Evolutionary conservation across 2,329 filamentous ascomycete genomes (phyloP), one percentile per base, ranked within the genome.

Genomic region (Leptodontidium sp.): DNA sequence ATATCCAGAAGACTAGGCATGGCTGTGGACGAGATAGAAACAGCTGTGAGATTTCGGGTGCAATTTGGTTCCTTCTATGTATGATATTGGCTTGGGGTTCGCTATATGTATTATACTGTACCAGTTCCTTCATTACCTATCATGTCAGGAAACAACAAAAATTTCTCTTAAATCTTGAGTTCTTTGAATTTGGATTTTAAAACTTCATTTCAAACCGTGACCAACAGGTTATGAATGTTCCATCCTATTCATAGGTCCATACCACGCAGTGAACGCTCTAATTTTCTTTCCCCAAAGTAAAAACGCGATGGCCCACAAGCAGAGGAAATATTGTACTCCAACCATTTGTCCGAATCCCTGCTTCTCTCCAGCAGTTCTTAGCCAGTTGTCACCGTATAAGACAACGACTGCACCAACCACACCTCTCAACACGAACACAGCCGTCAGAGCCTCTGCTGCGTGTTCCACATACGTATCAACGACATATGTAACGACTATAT

Each of bases 371-470:
- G 72, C 65, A 4, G 57, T 38, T 32, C 61, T 50, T 17, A 77
- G 68, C 75, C 76, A 78, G 11, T 71, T 52, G n/a, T 71, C 71
- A 4, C 71, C 67, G 45, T 74, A 77, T 38, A 77, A 73, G 17
- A 73, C 74, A 63, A 77, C 71, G 2, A 78, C 43, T 24, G 72
- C 71, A 6, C 70, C 76, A 67, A 77, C 76, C 8, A 75, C 64
- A 61, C 77, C 77, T 21, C 73, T 71, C 9, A 78, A 68, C n/a
- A 78, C 73, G 64, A 77, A 78, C 1, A 77, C 70, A 11, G 74
- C 74, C 14, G 77, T 77, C 21, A 78, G 59, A 2, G 71, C 75
- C 66, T 79, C 77, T 0, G 74, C 77, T 5, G 76, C 73, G 35
- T 75, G 68, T 0, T 17, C n/a, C 17, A 68, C 67, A 62, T 76